These are phyloP conservation scores for Conidiobolus incongruus DNA, from an alignment of 371 early-diverging fungal species.

Conservation along the genomic window DNA sequence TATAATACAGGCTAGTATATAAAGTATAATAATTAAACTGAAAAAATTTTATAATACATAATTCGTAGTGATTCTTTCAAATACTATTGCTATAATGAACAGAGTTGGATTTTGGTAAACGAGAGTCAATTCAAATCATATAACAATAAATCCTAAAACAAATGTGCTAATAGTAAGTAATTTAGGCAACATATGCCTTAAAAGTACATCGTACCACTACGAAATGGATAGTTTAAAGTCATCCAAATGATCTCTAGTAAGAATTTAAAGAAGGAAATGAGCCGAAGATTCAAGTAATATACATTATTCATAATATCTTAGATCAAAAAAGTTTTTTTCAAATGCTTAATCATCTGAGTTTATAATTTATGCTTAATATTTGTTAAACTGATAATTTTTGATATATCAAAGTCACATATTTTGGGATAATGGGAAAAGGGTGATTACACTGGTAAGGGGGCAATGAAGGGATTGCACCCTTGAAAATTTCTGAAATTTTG, in stretches of 20 bases:
- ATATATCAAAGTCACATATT: constrained; percentile 11
- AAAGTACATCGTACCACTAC: not conserved
- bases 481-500: not conserved
- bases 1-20: not conserved
- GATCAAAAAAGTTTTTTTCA: constrained; percentile 28
- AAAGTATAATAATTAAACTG: not conserved
- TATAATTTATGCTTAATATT: not conserved
- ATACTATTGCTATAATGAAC: not conserved
- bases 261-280: not conserved
- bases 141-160: not conserved
- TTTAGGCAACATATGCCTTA: not conserved
- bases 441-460: not conserved
- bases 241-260: not conserved
- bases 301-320: constrained; percentile 34
- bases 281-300: constrained; percentile 12
- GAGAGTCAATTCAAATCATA: constrained; percentile 1
- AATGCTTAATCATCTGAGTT: constrained; percentile 21
- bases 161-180: not conserved
- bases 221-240: constrained; percentile 1
- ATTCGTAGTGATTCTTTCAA: not conserved
- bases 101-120: not conserved
- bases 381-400: not conserved
- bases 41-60: not conserved
- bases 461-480: not conserved
- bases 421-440: not conserved